Base-by-base conservation (phyloP, 345 rosid species). In the Crucihimalaya himalaica region DNA sequence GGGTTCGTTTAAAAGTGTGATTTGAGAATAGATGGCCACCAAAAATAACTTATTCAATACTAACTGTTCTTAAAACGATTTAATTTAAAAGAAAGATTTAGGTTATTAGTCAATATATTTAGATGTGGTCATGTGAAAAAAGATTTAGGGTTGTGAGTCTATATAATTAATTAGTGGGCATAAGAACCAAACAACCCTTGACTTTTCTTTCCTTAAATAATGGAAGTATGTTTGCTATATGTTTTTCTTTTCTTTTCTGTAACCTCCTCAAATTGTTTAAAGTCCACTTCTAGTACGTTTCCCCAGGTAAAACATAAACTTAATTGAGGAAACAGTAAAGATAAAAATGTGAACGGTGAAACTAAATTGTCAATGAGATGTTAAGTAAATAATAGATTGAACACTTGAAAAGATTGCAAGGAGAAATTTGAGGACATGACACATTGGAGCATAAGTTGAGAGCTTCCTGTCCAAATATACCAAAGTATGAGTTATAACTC, bases 171-270 rank as follows among this genome's bases (percentile, higher is more conserved):
- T 42, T 52, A 52, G 21, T 66, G 29, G 50, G 62, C 61, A 6
- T 13, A 53, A 43, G 31, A 76, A 76, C 65, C 70, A 61, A 68
- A 68, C 74, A 53, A 75, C 64, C 59, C 58, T 75, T 68, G 70
- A 75, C 74, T 75, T 75, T 20, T 20, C 2, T n/a, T 19, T 28
- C 53, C 51, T 56, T 27, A 0, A 27, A 74, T 27, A 57, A 18
- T 51, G 60, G 60, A 37, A 16, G 27, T 68, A 25, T 52, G 47
- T 20, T 45, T 57, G 40, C 52, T 31, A 15, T 16, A 42, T 42
- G 42, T 32, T 55, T 68, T 40, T 54, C 3, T 27, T 62, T 71
- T 25, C 27, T 25, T 60, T 46, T 32, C 14, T 18, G 12, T 12
- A 28, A 45, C 23, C 40, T 65, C 57, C 42, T 35, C 42, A 32